phyloP scores from a whole-genome alignment of 1,284 basidiomycete genomes.

The Peniophora sp. region DNA sequence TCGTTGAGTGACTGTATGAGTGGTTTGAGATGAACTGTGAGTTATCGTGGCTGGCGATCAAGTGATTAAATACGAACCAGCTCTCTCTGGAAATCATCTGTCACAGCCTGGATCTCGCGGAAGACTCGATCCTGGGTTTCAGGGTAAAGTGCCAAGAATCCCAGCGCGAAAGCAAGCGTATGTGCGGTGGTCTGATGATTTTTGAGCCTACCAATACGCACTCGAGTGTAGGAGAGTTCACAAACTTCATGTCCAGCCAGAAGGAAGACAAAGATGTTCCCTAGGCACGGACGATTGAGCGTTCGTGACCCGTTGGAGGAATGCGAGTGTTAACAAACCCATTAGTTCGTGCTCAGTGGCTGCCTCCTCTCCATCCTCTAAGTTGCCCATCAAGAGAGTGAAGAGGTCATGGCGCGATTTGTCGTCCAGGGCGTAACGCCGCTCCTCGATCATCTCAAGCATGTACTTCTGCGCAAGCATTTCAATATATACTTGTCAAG shows the following conservation, averaged over 20 bases:
- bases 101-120: conserved; percentile 37
- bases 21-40: too few relatives aligned
- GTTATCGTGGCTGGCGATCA: too few relatives aligned
- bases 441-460: conserved; percentile 45
- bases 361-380: too few relatives aligned
- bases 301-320: neutral
- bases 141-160: conserved; percentile 43
- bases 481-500: neutral
- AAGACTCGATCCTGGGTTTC: conserved; percentile 56
- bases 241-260: conserved; percentile 53
- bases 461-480: conserved; percentile 36
- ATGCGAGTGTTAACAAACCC: conserved; percentile 24
- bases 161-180: conserved; percentile 51
- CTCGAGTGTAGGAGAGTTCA: neutral
- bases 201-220: neutral
- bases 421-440: conserved; percentile 32
- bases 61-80: conserved; percentile 31
- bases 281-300: conserved; percentile 17
- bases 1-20: too few relatives aligned
- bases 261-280: conserved; percentile 51
- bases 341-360: too few relatives aligned
- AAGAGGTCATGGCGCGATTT: conserved; percentile 46
- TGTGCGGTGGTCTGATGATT: conserved; percentile 41
- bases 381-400: conserved; percentile 44
- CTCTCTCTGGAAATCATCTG: conserved; percentile 29